Base-by-base conservation (phyloP, 805 yeast species). In the Cyberlindnera saturnus region DNA sequence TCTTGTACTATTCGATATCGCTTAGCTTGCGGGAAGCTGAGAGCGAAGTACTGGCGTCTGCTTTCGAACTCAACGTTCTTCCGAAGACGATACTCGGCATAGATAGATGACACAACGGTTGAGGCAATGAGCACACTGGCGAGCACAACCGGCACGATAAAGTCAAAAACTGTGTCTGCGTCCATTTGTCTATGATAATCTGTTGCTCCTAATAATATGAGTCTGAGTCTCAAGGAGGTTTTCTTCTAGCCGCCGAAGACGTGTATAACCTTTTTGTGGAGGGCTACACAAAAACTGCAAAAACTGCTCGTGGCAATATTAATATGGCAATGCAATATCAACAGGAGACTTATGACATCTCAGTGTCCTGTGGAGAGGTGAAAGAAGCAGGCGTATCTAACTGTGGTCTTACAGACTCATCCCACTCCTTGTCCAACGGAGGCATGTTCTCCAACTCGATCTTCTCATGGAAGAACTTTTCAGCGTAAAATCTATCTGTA, bases 401-500 rank as follows among this genome's bases (percentile, higher is more conserved):
- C 3, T 30, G 16, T 38, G 53, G 44, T 19, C 51, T 49, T 1
- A 16, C 37, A 14, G 48, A 26, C 29, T 57, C 56, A 38, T 56
- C 57, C 61, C 60, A 57, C 32, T 38, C 44, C 26, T 47, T 48
- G 14, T 42, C 38, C 33, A 40, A 50, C 9, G 30, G 40, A 15
- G 37, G 43, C 39, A 36, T 35, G 18, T 39, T 44, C 15, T 30
- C 43, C 38, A 48, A 30, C 16, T 46, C 49, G 4, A 50, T n/a
- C 9, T 40, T 38, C 13, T 43, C 47, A n/a, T 29, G 43, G 6
- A 49, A 40, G 41, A 57, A 57, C 36, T 43, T 52, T 32, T 56
- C 59, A 26, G 60, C 62, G 17, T 17, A 15, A 26, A 42, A 50
- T 42, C 62, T 50, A 23, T 50, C 49, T 28, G 42, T 49, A 42